Base-by-base conservation (phyloP, 129 eudicot species). In the Gnaphalium uliginosum region DNA sequence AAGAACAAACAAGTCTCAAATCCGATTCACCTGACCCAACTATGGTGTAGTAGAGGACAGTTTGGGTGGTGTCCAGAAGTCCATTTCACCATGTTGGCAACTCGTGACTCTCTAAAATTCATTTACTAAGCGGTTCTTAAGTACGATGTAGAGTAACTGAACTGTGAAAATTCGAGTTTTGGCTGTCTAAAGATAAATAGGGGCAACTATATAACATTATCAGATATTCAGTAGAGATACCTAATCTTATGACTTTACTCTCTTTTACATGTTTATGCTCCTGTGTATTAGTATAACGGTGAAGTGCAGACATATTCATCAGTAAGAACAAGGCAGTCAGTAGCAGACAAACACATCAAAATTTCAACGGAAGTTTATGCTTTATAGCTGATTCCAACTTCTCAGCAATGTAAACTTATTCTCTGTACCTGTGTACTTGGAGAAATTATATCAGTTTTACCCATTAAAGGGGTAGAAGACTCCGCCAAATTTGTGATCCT, bases 401-500 rank as follows among this genome's bases (percentile, higher is more conserved):
- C 51, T 46, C 17, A 18, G 8, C 54, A 48, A 67, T 35, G 67
- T 21, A 69, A 19, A 67, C 23, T 37, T 2, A 30, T 78, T 63
- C 18, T 63, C 9, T 35, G 23, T 79, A 86, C 96, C 77, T 80
- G 78, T 86, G 50, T 78, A 66, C 72, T 75, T 46, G 77, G 76
- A 63, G 70, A 78, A 68, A 61, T 72, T 48, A 71, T 67, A 54
- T 73, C 70, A 21, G 77, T 67, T 72, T 53, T 67, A 80, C 81
- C 57, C 71, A 65, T 76, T 68, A 78, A 29, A 19, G 27, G 79
- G 35, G 69, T 65, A 76, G 79, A 75, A 79, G 81, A 60, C 59
- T 65, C 83, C 30, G n/a, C 86, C 71, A 76, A 67, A 67, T 79
- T 75, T 63, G 78, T 71, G n/a, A 39, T 33, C 71, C 68, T 72